These are phyloP conservation scores for Immersiella caudata DNA, from an alignment of 495 filamentous ascomycete species.

Conservation along the genomic window DNA sequence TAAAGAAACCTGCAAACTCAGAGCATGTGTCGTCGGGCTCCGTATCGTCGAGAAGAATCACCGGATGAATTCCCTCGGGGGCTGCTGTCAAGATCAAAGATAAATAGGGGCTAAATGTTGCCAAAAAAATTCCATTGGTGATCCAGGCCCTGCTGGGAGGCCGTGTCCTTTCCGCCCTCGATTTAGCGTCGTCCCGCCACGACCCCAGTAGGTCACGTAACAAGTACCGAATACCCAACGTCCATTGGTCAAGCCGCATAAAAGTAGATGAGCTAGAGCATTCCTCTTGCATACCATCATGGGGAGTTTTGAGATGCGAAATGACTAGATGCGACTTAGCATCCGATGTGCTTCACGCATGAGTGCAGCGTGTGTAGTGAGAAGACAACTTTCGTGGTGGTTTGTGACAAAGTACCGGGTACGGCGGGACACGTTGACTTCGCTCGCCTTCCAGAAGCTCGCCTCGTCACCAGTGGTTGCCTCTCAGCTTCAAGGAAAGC, in stretches of 20 bases:
- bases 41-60: constrained; percentile 5
- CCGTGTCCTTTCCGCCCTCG: constrained; percentile 19
- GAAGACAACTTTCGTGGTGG: not conserved
- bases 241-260: not conserved
- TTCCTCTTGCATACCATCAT: not conserved
- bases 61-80: constrained; percentile 5
- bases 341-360: not conserved
- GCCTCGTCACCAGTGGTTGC: constrained; percentile 22
- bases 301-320: not conserved
- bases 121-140: constrained; percentile 9
- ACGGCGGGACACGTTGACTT: constrained; percentile 6
- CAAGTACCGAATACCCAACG: constrained; percentile 8
- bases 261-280: not conserved
- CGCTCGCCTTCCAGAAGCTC: constrained; percentile 15
- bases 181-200: constrained; percentile 4
- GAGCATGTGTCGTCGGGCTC: not conserved
- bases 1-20: not conserved
- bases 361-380: not conserved
- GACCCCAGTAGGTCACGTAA: constrained; percentile 1
- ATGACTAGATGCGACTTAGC: not conserved
- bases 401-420: not conserved
- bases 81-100: constrained; percentile 12
- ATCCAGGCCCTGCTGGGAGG: not conserved
- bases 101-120: not conserved
- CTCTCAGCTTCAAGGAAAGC: constrained; percentile 6